Base-by-base conservation (phyloP, 768 basidiomycete species). In the Coprinellus micaceus region DNA sequence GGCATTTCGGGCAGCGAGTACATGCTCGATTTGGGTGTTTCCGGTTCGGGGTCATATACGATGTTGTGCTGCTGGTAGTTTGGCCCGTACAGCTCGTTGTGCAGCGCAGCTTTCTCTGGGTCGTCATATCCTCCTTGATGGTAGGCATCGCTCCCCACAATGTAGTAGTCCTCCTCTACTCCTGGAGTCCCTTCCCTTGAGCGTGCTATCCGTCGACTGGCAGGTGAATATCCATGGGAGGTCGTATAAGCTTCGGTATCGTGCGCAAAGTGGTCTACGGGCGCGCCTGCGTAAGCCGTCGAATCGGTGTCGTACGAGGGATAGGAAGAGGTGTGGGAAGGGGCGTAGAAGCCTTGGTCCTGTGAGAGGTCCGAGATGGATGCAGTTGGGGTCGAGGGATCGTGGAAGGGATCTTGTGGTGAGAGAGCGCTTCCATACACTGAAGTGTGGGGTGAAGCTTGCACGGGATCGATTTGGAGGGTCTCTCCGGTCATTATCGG, bases 201-300 rank as follows among this genome's bases (percentile, higher is more conserved):
- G 47, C 86, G 81, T 28, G 85, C 78, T 2, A 77, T 74, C 5
- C 69, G 71, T 61, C 77, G 79, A 1, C 75, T 69, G 29, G 78
- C 70, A 11, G 80, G 80, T 6, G 81, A 72, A 60, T 77, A 72
- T 54, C 33, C 33, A 33, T 77, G 77, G 6, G 84, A 87, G 0
- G 87, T 86, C 9, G 88, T 77, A 60, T 85, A 90, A 2, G 84
- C 86, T 62, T 88, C 87, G 0, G 81, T 71, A 63, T 88, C 86
- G 50, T 83, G 77, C 41, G 76, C 75, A 66, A 86, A 87, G 66
- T 85, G 84, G 61, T 85, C 84, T 13, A 84, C 59, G 19, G 53
- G 52, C 7, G 71, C 61, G 26, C 73, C 68, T 25, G 70, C 70
- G 25, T 76, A 69, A 50, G 74, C 63, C 48, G 69, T 60, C 17